Evolutionary conservation across 148 eudicot genomes (phyloP).

Genomic region (Beta vulgaris): DNA sequence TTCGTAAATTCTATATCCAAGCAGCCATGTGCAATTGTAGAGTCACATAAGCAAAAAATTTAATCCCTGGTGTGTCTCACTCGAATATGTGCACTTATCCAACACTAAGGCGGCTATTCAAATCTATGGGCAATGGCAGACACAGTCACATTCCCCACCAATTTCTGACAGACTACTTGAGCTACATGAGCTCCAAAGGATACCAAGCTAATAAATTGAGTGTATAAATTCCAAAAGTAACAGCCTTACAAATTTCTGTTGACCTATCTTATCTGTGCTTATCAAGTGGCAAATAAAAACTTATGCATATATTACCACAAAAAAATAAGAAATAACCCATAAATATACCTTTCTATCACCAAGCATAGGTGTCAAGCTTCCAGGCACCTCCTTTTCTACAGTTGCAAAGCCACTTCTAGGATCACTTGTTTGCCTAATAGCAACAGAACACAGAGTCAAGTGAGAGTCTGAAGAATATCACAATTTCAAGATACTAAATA

Average conservation of each 20-base stretch:
- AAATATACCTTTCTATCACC: slow-evolving; percentile 97
- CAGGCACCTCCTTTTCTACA: slow-evolving; percentile 83
- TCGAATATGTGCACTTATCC: not conserved
- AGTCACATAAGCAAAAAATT: not conserved
- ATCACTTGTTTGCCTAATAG: slow-evolving; percentile 86
- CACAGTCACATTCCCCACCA: no score
- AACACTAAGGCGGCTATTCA: no score
- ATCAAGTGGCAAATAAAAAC: not conserved
- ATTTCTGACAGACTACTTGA: not conserved
- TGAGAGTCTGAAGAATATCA: not conserved
- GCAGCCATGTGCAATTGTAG: not conserved
- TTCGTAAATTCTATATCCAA: no score
- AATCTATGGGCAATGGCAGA: no score
- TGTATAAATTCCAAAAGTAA: not conserved
- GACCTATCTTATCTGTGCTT: not conserved
- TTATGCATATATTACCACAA: not conserved
- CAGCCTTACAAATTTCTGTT: not conserved
- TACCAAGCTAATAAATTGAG: not conserved
- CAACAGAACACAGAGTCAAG: slow-evolving; percentile 4
- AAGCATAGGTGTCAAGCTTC: slow-evolving; percentile 97
- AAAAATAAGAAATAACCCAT: slow-evolving; percentile 35
- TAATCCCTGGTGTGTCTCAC: not conserved
- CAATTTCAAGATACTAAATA: not conserved
- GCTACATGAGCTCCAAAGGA: not conserved
- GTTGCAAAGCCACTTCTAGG: slow-evolving; percentile 94